A percentile compares a stretch with the other conserved stretches of the same genome.
These are phyloP conservation scores for Paramecium sonneborni DNA, from an alignment of 73 alveolate species.

Conservation along the genomic window DNA sequence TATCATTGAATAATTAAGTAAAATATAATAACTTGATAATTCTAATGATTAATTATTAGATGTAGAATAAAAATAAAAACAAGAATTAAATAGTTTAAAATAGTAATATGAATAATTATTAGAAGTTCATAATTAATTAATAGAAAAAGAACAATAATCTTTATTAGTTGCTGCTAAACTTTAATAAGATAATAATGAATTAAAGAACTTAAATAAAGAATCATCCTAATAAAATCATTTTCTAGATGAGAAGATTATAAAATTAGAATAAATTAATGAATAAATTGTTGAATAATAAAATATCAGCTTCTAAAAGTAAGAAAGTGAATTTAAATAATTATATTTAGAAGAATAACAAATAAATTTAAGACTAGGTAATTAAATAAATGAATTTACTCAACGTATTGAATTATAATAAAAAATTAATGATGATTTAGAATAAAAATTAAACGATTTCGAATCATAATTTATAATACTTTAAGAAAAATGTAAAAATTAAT, in stretches of 20 bases:
- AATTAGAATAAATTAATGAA: not conserved
- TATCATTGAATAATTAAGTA: not conserved
- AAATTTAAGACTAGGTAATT: not conserved
- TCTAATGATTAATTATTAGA: not conserved
- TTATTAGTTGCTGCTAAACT: not conserved
- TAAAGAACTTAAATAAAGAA: not conserved
- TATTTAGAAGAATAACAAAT: not conserved
- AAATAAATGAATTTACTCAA: not conserved
- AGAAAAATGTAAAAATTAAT: not conserved
- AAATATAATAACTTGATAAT: not conserved
- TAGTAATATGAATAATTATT: not conserved
- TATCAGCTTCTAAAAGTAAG: not conserved
- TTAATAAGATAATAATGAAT: not conserved
- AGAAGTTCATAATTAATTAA: not conserved
- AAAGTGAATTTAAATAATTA: not conserved
- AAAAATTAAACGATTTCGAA: not conserved
- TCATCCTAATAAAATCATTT: not conserved
- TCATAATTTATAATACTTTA: not conserved
- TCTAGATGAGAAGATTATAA: not conserved
- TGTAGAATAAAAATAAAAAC: not conserved
- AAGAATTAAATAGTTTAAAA: not conserved
- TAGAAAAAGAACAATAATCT: not conserved
- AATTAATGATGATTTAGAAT: not conserved
- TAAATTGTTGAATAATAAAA: not conserved
- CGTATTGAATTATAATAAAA: not conserved